Conservation (phyloP, 179 eudicot species). For the Corrigiola litoralis region DNA sequence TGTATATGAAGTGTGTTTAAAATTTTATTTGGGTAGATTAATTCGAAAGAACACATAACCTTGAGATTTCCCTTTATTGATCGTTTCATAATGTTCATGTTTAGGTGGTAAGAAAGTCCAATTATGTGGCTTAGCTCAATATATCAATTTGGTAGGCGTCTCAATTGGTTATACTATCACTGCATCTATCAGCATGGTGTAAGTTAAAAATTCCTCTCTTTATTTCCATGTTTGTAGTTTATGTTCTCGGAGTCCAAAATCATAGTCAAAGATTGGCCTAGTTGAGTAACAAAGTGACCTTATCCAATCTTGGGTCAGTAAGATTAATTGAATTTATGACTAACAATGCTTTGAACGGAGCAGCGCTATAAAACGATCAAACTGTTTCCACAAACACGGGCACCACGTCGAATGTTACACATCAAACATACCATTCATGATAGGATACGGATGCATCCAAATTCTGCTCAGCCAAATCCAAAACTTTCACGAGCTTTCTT, state of each 20-base stretch:
- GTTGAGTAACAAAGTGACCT: no score
- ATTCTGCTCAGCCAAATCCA: slow-evolving; percentile 56
- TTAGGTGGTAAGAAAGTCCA: slow-evolving; percentile 6
- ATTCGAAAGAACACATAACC: no score
- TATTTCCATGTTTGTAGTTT: not conserved
- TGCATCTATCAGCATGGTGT: slow-evolving; percentile 10
- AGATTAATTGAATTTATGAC: no score
- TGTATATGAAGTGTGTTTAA: no score
- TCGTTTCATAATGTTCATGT: no score
- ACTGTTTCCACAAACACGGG: slow-evolving; percentile 53
- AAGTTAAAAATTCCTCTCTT: not conserved
- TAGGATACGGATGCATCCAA: slow-evolving; percentile 36
- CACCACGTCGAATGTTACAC: slow-evolving; percentile 37
- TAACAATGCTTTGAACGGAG: not conserved
- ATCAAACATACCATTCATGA: slow-evolving; percentile 34
- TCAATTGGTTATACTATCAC: slow-evolving; percentile 11
- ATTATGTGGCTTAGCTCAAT: slow-evolving; percentile 1
- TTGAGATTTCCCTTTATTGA: no score
- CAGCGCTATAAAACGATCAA: slow-evolving; percentile 56
- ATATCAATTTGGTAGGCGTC: slow-evolving; percentile 3
- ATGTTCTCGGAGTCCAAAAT: no score
- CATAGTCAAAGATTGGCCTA: no score
- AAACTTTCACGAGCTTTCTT: no score
- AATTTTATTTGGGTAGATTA: no score
- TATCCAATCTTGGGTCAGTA: no score